phyloP scores from a whole-genome alignment of 208 protist species.

The Strigomonas galati region DNA sequence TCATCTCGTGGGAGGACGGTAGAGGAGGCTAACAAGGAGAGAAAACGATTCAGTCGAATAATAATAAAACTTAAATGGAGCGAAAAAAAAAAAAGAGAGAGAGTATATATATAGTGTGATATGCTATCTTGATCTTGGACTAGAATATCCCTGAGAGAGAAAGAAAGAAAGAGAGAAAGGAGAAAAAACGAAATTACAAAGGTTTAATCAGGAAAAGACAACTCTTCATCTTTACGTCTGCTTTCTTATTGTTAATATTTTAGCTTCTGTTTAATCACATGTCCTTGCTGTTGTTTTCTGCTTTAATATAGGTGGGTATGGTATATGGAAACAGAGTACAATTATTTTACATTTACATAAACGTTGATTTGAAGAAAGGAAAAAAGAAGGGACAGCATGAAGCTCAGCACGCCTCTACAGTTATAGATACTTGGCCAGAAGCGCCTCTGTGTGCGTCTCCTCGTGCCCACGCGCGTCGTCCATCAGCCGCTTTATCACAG shows the following conservation, averaged over 20 bases:
- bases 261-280: neutral
- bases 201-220: neutral
- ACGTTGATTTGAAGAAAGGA: neutral
- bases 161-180: slow-evolving; percentile 1
- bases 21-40: neutral
- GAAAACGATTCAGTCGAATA: neutral
- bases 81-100: slow-evolving; percentile 1
- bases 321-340: neutral
- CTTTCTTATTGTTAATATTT: neutral
- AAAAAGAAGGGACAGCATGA: neutral
- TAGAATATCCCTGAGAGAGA: neutral
- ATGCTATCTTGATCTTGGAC: neutral
- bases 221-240: neutral
- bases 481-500: slow-evolving; percentile 51
- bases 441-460: neutral
- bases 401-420: neutral
- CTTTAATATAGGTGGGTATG: neutral
- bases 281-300: neutral
- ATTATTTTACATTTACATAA: neutral
- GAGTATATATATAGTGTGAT: neutral
- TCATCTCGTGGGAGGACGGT: neutral
- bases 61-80: neutral
- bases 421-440: too few species aligned
- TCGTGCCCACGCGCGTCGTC: slow-evolving; percentile 23
- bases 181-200: neutral